A percentile compares a stretch with the other conserved stretches of the same genome.
phyloP scores from a whole-genome alignment of 2,329 filamentous ascomycete species.

The Xylaria polymorpha region DNA sequence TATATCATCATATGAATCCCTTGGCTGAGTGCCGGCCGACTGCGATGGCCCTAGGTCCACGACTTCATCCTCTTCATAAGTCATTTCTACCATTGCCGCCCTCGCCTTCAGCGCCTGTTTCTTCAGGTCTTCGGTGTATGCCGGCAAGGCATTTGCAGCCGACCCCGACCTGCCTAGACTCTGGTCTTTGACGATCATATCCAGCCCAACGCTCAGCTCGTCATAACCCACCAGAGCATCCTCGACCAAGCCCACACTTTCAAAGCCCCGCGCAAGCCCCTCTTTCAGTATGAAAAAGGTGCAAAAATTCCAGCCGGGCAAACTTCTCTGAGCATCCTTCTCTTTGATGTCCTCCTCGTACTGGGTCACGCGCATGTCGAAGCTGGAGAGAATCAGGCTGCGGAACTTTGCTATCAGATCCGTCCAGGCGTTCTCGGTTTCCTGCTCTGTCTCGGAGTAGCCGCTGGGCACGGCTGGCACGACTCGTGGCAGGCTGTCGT shows the following conservation, averaged over 20 bases:
- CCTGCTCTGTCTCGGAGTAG: slow-evolving; percentile 77
- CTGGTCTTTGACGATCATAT: slow-evolving; percentile 83
- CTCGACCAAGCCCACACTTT: slow-evolving; percentile 94
- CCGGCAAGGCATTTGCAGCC: slow-evolving; percentile 77
- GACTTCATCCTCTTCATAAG: slow-evolving; percentile 53
- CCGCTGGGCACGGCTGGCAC: slow-evolving; percentile 72
- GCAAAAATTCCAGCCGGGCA: slow-evolving; percentile 99
- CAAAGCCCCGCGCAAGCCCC: slow-evolving; percentile 90
- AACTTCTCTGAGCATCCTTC: slow-evolving; percentile 83
- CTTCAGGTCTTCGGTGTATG: slow-evolving; percentile 79
- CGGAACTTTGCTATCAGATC: slow-evolving; percentile 91
- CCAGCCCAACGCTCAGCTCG: slow-evolving; percentile 88
- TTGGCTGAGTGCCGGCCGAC: slow-evolving; percentile 41
- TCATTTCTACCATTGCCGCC: slow-evolving; percentile 54
- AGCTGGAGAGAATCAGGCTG: slow-evolving; percentile 85
- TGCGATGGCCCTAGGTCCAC: slow-evolving; percentile 64
- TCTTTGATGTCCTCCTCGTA: slow-evolving; percentile 98
- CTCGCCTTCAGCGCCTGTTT: slow-evolving; percentile 66
- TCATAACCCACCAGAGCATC: slow-evolving; percentile 96
- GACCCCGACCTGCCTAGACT: slow-evolving; percentile 69
- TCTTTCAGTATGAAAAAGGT: slow-evolving; percentile 99
- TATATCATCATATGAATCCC: slow-evolving; percentile 65
- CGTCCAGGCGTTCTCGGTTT: slow-evolving; percentile 83
- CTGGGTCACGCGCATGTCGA: slow-evolving; percentile 88
- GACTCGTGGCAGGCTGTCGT: slow-evolving; percentile 71